Evolutionary conservation across 202 grass and related monocot genomes (phyloP), one percentile per base, ranked within the genome.

Genomic region (Zizania palustris): DNA sequence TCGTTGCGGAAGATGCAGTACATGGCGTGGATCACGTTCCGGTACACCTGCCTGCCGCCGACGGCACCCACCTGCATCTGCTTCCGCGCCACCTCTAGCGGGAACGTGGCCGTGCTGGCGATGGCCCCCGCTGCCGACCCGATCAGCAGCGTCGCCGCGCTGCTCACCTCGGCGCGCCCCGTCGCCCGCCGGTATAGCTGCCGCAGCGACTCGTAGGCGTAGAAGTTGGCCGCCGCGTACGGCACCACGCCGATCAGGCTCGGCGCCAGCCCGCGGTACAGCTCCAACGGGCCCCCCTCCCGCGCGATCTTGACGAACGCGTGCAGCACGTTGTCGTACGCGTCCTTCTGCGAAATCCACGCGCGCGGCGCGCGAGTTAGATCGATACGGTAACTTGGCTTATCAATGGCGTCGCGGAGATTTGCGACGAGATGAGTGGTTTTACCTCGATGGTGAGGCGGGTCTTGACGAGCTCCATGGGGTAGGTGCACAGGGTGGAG

Each of bases 21-120:
- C 38, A 96, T 68, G 67, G 90, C 93, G 60, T 97, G 90, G 11
- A 91, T 61, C 66, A 93, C 78, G 81, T 93, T 83, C 41, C 28
- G 82, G 88, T 97, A 97, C 3, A 90, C 90, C 67, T 85, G 83
- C 61, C 93, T 19, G 19, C 90, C 93, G 10, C 77, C 83, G 3
- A 97, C 85, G 34, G 93, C 90, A 61, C 93, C 90, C 3, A 89
- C 90, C 50, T 97, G 93, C 88, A 97, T 97, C 66, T 91, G 93
- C 80, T 97, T 97, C 14, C 90, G 70, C 2, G 90, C 88, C 78
- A 97, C 90, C 80, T 97, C 93, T 2, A 97, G 90, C 19, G 93
- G 90, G 85, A 97, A 97, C 5, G 93, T 97, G 12, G 88, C 88
- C 9, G 85, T 79, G 88, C 88, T 93, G 5, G 93, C 91, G 53